Evolutionary conservation across 164 flowering plant genomes (phyloP).

Genomic region (Umbellularia californica): DNA sequence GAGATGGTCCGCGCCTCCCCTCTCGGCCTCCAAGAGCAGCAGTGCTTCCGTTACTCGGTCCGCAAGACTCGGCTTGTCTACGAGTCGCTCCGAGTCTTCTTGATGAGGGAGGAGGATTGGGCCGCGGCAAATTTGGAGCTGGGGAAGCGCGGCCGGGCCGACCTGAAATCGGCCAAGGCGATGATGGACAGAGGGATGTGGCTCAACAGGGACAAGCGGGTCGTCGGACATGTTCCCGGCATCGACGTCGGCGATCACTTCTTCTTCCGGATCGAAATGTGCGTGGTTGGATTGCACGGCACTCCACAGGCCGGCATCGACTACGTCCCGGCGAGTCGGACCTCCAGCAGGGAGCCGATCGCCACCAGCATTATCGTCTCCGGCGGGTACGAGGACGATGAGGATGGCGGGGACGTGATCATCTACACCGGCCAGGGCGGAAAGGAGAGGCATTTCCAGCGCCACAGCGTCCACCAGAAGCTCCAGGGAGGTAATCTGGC

Average conservation of each 20-base stretch:
- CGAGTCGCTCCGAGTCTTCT: constrained; percentile 54
- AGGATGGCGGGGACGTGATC: constrained; percentile 64
- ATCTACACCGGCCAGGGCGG: constrained; percentile 90
- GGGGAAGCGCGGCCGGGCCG: constrained; percentile 37
- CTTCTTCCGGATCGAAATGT: constrained; percentile 71
- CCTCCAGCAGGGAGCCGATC: constrained; percentile 51
- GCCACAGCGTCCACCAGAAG: constrained; percentile 59
- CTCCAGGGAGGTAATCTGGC: constrained; percentile 86
- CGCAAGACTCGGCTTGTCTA: constrained; percentile 56
- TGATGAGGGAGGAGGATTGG: not conserved
- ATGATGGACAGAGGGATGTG: constrained; percentile 58
- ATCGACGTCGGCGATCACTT: constrained; percentile 70
- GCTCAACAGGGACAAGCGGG: constrained; percentile 71
- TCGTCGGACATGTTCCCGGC: constrained; percentile 81
- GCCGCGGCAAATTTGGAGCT: constrained; percentile 1
- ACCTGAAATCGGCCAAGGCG: constrained; percentile 44
- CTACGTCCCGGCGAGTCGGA: constrained; percentile 33
- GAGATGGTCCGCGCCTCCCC: constrained; percentile 68
- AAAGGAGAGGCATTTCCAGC: constrained; percentile 34
- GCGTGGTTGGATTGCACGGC: constrained; percentile 74
- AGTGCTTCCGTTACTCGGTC: constrained; percentile 49
- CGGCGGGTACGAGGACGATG: constrained; percentile 90
- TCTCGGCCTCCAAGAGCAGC: constrained; percentile 39
- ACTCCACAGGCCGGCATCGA: constrained; percentile 59
- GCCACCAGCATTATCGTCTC: constrained; percentile 89